Conservation (phyloP, 768 basidiomycete genomes). For the Termitomyces sp. region DNA sequence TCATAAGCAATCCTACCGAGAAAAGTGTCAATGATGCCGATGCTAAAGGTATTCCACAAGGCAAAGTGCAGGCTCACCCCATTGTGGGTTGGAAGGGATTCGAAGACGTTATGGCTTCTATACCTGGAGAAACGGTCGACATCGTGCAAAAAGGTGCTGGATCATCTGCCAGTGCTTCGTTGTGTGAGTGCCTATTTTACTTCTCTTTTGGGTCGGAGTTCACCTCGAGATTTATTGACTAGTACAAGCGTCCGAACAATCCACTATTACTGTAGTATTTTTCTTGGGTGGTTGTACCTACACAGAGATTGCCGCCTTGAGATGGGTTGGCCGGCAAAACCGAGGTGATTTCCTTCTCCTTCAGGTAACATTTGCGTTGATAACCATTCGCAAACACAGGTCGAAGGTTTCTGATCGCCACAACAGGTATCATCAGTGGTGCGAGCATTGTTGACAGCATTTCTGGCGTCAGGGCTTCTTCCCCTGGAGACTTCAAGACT, state of each 20-base stretch:
- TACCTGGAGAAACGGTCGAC: conserved; percentile 88
- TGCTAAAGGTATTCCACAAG: conserved; percentile 27
- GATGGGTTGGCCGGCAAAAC: conserved; percentile 88
- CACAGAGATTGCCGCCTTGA: conserved; percentile 92
- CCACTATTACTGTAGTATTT: conserved; percentile 87
- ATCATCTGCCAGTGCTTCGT: conserved; percentile 25
- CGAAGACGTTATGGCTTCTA: conserved; percentile 78
- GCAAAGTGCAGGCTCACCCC: conserved; percentile 80
- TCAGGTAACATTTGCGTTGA: conserved; percentile 13
- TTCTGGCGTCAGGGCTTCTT: conserved; percentile 35
- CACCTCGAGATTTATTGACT: conserved; percentile 1
- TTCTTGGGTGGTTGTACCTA: conserved; percentile 98
- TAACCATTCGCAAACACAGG: conserved; percentile 40
- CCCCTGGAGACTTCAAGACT: conserved; percentile 36
- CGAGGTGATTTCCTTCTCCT: conserved; percentile 47
- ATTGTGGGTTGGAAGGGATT: conserved; percentile 98
- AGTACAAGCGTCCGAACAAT: conserved; percentile 54
- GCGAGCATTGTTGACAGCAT: conserved; percentile 67
- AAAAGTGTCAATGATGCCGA: conserved; percentile 31
- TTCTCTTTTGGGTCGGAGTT: background rate
- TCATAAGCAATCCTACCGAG: conserved; percentile 75
- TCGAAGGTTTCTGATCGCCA: conserved; percentile 84
- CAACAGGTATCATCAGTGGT: conserved; percentile 88
- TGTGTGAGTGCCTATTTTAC: conserved; percentile 23
- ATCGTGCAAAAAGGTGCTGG: conserved; percentile 47